These are phyloP conservation scores for Coemansia sp. DNA, from an alignment of 192 early-diverging fungal species.

Conservation along the genomic window DNA sequence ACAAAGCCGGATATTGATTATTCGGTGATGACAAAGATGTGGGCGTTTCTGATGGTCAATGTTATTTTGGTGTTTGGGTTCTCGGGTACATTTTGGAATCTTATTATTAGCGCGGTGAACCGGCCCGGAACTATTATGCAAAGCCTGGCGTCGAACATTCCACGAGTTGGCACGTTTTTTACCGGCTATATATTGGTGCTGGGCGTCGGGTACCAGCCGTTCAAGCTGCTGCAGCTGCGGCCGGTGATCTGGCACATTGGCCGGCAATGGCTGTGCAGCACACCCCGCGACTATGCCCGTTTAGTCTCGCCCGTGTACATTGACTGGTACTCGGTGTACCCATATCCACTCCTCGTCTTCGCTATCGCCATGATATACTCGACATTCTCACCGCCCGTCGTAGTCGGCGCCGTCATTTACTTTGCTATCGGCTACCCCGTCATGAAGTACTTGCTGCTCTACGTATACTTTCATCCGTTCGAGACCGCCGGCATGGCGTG, in stretches of 20 bases:
- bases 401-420: conserved; percentile 69
- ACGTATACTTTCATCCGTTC: conserved; percentile 77
- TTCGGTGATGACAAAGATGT: conserved; percentile 66
- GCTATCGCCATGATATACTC: conserved; percentile 76
- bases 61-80: conserved; percentile 74
- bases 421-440: conserved; percentile 66
- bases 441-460: conserved; percentile 75
- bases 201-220: conserved; percentile 69
- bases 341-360: conserved; percentile 71
- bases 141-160: conserved; percentile 65
- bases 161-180: conserved; percentile 75
- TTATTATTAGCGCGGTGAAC: conserved; percentile 64
- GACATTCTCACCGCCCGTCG: conserved; percentile 70
- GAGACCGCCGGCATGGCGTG: conserved; percentile 70
- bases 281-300: conserved; percentile 78
- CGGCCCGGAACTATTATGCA: conserved; percentile 63
- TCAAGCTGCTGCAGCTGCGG: conserved; percentile 68
- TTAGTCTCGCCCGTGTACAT: conserved; percentile 68
- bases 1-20: conserved; percentile 50
- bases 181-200: conserved; percentile 72
- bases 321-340: conserved; percentile 70
- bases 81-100: conserved; percentile 66
- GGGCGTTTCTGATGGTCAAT: conserved; percentile 75
- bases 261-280: conserved; percentile 64
- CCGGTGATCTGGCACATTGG: conserved; percentile 62